Evolutionary conservation across 306 rosid genomes (phyloP).

Genomic region (Aeschynomene evenia): DNA sequence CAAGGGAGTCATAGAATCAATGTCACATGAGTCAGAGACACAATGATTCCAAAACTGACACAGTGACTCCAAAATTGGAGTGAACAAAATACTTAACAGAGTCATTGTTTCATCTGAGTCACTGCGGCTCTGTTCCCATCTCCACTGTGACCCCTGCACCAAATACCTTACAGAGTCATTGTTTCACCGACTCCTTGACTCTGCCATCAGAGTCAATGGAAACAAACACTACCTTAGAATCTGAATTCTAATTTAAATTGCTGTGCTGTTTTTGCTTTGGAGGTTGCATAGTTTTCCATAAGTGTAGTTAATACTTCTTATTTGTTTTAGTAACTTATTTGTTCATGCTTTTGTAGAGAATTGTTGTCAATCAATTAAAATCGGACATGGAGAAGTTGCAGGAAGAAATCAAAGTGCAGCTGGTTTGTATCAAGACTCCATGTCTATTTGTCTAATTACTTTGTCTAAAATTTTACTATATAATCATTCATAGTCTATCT

Average conservation of each 20-base stretch:
- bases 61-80: too few relatives aligned
- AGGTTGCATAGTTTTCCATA: constrained; percentile 9
- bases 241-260: constrained; percentile 17
- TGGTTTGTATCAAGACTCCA: constrained; percentile 56
- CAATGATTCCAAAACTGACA: too few relatives aligned
- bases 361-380: constrained; percentile 75
- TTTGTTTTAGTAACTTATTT: constrained; percentile 19
- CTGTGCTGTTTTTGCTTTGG: constrained; percentile 17
- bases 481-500: background rate
- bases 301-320: background rate
- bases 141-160: too few relatives aligned
- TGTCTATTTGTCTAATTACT: constrained; percentile 10
- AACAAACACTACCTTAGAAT: too few relatives aligned
- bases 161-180: too few relatives aligned
- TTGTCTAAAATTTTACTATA: constrained; percentile 11
- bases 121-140: too few relatives aligned
- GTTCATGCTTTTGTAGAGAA: constrained; percentile 55
- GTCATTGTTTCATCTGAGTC: too few relatives aligned
- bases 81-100: too few relatives aligned
- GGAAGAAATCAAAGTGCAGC: constrained; percentile 67
- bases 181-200: too few relatives aligned
- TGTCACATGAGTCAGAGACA: too few relatives aligned
- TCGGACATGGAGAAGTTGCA: constrained; percentile 78
- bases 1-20: too few relatives aligned
- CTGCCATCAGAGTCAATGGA: too few relatives aligned